Conservation (phyloP, 129 eudicot genomes). For the Centaurea solstitialis region DNA sequence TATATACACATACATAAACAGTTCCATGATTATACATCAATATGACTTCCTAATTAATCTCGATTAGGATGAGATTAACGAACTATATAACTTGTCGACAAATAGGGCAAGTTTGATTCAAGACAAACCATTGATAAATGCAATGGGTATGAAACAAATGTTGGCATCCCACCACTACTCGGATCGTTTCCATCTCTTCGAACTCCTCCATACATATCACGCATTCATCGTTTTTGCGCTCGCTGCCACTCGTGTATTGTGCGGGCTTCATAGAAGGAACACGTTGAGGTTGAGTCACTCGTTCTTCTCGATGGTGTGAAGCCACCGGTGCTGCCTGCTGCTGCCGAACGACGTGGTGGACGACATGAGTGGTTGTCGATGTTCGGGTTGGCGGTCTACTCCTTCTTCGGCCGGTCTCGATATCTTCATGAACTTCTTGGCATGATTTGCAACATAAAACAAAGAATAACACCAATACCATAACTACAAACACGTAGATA, state of each 20-base stretch:
- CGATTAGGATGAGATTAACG: background rate
- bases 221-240: background rate
- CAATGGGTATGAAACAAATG: slow-evolving; percentile 3
- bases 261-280: background rate
- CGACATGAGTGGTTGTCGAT: background rate
- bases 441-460: no score
- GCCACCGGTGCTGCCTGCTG: background rate
- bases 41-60: background rate
- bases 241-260: background rate
- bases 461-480: no score
- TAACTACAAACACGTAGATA: no score
- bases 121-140: background rate
- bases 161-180: background rate
- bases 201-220: slow-evolving; percentile 4
- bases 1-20: no score
- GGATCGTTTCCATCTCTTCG: background rate
- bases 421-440: no score
- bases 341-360: background rate
- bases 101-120: background rate
- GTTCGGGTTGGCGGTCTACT: background rate
- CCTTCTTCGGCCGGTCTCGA: background rate
- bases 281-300: background rate
- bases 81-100: background rate
- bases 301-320: background rate
- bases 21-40: no score